A percentile compares a stretch with the other conserved stretches of the same genome.
Evolutionary conservation across 306 rosid species (phyloP).

Genomic region (Quillaja saponaria): DNA sequence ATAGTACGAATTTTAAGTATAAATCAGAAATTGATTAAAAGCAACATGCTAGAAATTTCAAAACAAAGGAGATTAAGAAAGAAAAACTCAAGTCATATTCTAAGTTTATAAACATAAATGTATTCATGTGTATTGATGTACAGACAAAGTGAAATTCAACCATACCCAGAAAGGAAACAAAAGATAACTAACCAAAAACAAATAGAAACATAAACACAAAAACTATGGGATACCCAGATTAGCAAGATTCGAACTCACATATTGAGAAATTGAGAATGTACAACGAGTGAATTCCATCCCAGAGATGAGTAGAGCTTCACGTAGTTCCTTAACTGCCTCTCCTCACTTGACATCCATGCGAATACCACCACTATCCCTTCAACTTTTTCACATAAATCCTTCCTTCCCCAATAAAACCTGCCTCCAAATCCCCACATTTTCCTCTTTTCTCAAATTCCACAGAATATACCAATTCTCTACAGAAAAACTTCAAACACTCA

Average conservation of each 20-base stretch:
- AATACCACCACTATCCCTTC: constrained; percentile 83
- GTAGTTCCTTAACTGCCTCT: constrained; percentile 65
- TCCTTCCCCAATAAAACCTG: constrained; percentile 79
- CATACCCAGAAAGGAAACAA: not conserved
- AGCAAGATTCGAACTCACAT: constrained; percentile 51
- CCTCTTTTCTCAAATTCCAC: constrained; percentile 10
- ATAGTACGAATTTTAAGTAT: not conserved
- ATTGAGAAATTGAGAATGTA: constrained; percentile 84
- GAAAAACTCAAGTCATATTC: no score
- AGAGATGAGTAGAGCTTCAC: constrained; percentile 71
- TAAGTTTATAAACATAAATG: not conserved
- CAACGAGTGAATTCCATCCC: constrained; percentile 80
- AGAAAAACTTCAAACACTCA: not conserved
- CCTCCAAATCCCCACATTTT: constrained; percentile 97
- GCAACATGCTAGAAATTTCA: not conserved
- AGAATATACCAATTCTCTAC: not conserved
- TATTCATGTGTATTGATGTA: not conserved
- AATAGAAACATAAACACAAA: not conserved
- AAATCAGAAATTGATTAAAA: no score
- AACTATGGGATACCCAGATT: not conserved
- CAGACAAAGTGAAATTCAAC: constrained; percentile 9
- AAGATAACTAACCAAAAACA: not conserved
- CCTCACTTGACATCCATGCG: constrained; percentile 91
- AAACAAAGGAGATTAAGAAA: not conserved
- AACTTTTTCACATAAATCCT: constrained; percentile 43